These are phyloP conservation scores for Cytospora mali DNA, from an alignment of 2,329 filamentous ascomycete genomes.

Conservation along the genomic window DNA sequence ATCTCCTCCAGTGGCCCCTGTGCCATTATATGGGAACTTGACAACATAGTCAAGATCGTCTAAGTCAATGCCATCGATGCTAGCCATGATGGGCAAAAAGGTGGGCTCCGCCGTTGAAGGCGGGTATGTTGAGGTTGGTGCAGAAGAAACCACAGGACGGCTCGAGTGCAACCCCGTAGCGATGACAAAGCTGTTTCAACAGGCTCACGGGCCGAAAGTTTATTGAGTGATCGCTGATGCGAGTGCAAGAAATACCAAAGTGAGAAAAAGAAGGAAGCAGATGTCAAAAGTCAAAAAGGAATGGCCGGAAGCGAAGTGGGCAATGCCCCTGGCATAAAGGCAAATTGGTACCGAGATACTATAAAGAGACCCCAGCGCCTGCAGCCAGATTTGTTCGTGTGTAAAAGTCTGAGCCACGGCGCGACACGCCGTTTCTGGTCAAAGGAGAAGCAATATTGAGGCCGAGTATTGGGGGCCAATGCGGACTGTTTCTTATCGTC, in stretches of 20 bases:
- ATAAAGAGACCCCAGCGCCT: neutral
- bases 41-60: constrained; percentile 48
- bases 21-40: constrained; percentile 65
- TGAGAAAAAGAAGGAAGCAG: neutral
- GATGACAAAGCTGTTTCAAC: too few species aligned
- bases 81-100: constrained; percentile 36
- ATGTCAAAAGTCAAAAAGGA: neutral
- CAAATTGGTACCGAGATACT: neutral
- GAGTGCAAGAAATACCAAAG: neutral
- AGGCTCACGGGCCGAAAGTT: too few species aligned
- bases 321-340: neutral
- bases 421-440: too few species aligned
- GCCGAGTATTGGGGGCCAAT: neutral
- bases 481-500: neutral
- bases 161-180: neutral
- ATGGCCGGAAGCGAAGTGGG: neutral
- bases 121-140: neutral
- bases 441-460: neutral
- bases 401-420: neutral
- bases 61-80: constrained; percentile 45
- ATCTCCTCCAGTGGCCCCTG: constrained; percentile 66
- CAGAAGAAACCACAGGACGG: neutral
- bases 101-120: neutral
- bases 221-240: too few species aligned
- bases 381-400: neutral